Conservation (phyloP, 371 early-diverging fungal genomes). For the Rhizopus stolonifer region DNA sequence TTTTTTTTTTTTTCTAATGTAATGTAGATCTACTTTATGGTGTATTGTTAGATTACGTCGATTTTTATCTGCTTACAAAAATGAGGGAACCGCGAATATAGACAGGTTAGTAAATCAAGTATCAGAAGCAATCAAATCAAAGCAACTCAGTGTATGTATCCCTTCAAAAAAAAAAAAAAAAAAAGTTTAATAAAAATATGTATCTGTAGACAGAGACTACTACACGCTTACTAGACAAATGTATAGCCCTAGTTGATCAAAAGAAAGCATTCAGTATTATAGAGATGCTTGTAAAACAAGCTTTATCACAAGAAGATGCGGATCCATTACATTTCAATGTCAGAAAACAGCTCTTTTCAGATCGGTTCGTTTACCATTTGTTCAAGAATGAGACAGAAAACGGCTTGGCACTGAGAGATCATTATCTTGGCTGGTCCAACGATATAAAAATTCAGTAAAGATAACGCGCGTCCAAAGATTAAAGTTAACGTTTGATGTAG, state of each 20-base stretch:
- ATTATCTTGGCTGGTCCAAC: slow-evolving; percentile 10
- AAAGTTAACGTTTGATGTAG: background rate
- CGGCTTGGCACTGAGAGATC: background rate
- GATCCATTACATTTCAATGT: slow-evolving; percentile 5
- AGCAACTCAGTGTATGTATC: background rate
- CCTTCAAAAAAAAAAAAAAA: background rate
- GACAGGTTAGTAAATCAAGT: background rate
- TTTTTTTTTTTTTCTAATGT: no score
- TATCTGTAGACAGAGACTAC: background rate
- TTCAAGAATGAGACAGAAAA: background rate
- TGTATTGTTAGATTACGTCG: slow-evolving; percentile 20
- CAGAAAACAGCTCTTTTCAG: background rate
- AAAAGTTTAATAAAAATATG: background rate
- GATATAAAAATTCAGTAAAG: slow-evolving; percentile 8
- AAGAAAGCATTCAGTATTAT: slow-evolving; percentile 1
- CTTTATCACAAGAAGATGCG: background rate
- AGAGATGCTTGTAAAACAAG: slow-evolving; percentile 8
- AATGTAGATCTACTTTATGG: slow-evolving; percentile 13
- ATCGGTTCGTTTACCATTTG: slow-evolving; percentile 6
- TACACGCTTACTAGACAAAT: background rate
- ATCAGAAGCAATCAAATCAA: background rate
- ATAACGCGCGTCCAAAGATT: no score
- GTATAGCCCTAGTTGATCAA: slow-evolving; percentile 1
- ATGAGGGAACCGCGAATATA: background rate
- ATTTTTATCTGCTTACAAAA: background rate